Conservation (phyloP, 768 basidiomycete genomes). For the Lepiota venenata region DNA sequence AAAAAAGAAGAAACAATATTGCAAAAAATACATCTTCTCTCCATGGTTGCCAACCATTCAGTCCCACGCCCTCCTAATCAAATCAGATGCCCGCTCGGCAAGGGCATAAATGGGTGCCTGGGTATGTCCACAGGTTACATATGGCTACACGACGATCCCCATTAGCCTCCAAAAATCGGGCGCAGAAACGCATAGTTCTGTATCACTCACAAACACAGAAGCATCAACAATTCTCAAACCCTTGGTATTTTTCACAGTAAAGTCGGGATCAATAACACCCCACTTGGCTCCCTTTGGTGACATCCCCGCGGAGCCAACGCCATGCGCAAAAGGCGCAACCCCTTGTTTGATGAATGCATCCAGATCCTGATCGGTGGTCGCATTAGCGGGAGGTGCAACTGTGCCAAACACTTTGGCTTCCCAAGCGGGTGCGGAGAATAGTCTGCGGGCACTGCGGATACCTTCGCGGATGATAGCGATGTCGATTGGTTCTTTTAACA, state of each 20-base stretch:
- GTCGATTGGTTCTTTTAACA: slow-evolving; percentile 21
- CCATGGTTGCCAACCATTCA: neutral
- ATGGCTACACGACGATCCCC: slow-evolving; percentile 1
- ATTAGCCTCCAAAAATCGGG: too few species aligned
- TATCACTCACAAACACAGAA: slow-evolving; percentile 26
- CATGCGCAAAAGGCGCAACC: slow-evolving; percentile 23
- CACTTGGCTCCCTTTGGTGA: slow-evolving; percentile 19
- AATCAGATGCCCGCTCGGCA: slow-evolving; percentile 5
- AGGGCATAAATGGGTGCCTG: slow-evolving; percentile 3
- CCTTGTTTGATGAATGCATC: slow-evolving; percentile 11
- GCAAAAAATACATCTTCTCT: neutral
- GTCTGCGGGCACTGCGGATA: slow-evolving; percentile 15
- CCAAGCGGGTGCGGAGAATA: slow-evolving; percentile 20
- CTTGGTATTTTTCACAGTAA: slow-evolving; percentile 28
- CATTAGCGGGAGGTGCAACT: neutral
- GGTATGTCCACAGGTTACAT: slow-evolving; percentile 6
- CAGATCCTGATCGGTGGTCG: slow-evolving; percentile 11
- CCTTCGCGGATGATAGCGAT: slow-evolving; percentile 19
- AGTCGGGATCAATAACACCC: slow-evolving; percentile 35
- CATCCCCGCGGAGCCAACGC: slow-evolving; percentile 29
- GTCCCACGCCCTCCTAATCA: slow-evolving; percentile 1
- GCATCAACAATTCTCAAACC: slow-evolving; percentile 37
- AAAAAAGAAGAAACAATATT: too few species aligned
- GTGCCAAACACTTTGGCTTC: slow-evolving; percentile 13
- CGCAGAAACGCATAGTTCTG: too few species aligned